Evolutionary conservation across 2,329 filamentous ascomycete genomes (phyloP).

Genomic region (Furcasterigmium furcatum): DNA sequence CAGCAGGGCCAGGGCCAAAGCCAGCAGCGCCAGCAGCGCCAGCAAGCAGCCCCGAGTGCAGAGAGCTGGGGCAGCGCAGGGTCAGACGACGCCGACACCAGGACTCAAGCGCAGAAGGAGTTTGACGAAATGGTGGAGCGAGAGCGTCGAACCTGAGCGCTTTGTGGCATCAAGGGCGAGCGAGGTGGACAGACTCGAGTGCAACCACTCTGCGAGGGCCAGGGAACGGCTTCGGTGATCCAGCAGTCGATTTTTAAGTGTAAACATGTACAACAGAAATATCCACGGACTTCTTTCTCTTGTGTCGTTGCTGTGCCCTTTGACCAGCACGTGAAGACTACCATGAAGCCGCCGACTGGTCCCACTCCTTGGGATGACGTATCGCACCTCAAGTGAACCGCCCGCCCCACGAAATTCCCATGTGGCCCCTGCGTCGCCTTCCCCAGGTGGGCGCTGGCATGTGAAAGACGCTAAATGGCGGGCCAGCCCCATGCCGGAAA

Average conservation of each 20-base stretch:
- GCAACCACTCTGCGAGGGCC: no score
- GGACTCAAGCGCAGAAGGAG: slow-evolving; percentile 44
- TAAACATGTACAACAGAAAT: no score
- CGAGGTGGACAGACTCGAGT: no score
- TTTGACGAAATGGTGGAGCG: slow-evolving; percentile 47
- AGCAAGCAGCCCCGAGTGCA: slow-evolving; percentile 22
- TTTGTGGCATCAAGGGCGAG: no score
- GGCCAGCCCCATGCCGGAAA: background rate
- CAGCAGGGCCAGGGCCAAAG: slow-evolving; percentile 10
- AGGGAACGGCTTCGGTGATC: no score
- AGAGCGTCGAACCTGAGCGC: slow-evolving; percentile 25
- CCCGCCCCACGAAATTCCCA: background rate
- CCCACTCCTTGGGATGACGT: no score
- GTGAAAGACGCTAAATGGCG: slow-evolving; percentile 1
- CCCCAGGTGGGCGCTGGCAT: background rate
- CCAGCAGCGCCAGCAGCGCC: slow-evolving; percentile 7
- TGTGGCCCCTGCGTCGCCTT: background rate
- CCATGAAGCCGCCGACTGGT: no score
- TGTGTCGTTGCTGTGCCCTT: no score
- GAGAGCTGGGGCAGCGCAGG: slow-evolving; percentile 32
- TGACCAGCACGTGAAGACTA: no score
- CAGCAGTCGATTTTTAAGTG: no score
- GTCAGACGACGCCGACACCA: slow-evolving; percentile 32
- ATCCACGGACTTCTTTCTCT: no score
- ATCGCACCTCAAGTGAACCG: background rate